These are phyloP conservation scores for Botrytis elliptica DNA, from an alignment of 2,329 filamentous ascomycete species.

Conservation along the genomic window DNA sequence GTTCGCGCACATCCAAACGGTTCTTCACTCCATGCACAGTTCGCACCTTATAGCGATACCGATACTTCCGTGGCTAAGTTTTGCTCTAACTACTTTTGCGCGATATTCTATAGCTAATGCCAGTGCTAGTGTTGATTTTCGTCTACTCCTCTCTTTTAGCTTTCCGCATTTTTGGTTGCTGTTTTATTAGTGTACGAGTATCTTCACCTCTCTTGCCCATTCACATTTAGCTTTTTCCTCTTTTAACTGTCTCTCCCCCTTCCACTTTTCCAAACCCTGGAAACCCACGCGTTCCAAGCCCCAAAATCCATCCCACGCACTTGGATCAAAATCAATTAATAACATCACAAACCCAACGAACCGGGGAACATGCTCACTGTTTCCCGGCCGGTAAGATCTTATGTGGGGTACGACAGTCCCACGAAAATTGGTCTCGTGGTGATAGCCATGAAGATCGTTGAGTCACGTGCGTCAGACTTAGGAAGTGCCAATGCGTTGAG, in stretches of 20 bases:
- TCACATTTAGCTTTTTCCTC: neutral
- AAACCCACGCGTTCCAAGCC: neutral
- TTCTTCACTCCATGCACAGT: neutral
- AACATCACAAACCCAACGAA: constrained; percentile 3
- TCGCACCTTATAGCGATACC: neutral
- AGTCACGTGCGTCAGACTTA: neutral
- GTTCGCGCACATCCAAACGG: neutral
- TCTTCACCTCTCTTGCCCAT: neutral
- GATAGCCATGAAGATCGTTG: neutral
- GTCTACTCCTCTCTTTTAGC: neutral
- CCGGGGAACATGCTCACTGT: neutral
- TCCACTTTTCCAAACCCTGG: neutral
- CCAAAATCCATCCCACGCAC: neutral
- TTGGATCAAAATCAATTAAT: constrained; percentile 8
- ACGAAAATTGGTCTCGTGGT: constrained; percentile 1
- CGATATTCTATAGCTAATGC: neutral
- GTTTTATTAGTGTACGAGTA: neutral
- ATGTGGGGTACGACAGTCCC: neutral
- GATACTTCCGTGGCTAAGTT: neutral
- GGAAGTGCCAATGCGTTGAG: neutral
- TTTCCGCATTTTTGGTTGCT: neutral
- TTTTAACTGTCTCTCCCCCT: neutral
- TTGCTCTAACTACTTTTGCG: neutral
- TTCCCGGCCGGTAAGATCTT: constrained; percentile 7
- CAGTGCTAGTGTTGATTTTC: neutral